These are phyloP conservation scores for Beauveria australis DNA, from an alignment of 2,329 filamentous ascomycete species.

Conservation along the genomic window DNA sequence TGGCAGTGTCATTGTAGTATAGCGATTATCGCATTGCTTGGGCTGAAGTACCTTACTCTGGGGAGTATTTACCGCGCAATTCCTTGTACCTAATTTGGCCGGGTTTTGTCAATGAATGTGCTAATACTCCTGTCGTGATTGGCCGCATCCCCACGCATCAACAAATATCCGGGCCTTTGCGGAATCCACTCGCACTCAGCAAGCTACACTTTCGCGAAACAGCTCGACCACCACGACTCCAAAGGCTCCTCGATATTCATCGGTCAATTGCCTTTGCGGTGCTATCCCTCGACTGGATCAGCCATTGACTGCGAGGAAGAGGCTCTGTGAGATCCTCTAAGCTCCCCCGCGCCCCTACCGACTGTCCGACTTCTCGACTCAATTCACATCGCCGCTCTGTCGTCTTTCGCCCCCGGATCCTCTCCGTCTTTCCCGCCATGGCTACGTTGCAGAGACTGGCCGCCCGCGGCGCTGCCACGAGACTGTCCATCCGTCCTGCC, in stretches of 20 bases:
- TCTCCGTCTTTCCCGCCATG: slow-evolving; percentile 43
- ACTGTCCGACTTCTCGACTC: slow-evolving; percentile 1
- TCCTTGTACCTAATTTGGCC: background rate
- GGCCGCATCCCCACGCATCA: slow-evolving; percentile 8
- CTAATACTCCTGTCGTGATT: slow-evolving; percentile 9
- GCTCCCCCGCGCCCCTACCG: slow-evolving; percentile 19
- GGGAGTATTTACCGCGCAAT: background rate
- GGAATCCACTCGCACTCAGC: slow-evolving; percentile 6
- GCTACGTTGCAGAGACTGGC: slow-evolving; percentile 65
- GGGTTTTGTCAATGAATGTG: background rate
- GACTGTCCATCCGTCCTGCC: slow-evolving; percentile 47
- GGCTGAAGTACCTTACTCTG: background rate
- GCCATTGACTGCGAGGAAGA: slow-evolving; percentile 11
- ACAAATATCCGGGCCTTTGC: slow-evolving; percentile 9
- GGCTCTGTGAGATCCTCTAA: slow-evolving; percentile 16
- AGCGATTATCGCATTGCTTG: no score
- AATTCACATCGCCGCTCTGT: slow-evolving; percentile 12
- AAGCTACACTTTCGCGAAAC: slow-evolving; percentile 12
- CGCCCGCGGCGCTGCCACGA: slow-evolving; percentile 58
- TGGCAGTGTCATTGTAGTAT: no score
- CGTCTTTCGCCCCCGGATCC: slow-evolving; percentile 20
- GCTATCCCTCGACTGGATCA: slow-evolving; percentile 7
- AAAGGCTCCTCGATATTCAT: slow-evolving; percentile 6
- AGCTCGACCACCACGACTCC: slow-evolving; percentile 4
- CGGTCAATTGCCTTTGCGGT: slow-evolving; percentile 9